phyloP scores from a whole-genome alignment of 2,329 filamentous ascomycete genomes.

The Aureobasidium sp. region DNA sequence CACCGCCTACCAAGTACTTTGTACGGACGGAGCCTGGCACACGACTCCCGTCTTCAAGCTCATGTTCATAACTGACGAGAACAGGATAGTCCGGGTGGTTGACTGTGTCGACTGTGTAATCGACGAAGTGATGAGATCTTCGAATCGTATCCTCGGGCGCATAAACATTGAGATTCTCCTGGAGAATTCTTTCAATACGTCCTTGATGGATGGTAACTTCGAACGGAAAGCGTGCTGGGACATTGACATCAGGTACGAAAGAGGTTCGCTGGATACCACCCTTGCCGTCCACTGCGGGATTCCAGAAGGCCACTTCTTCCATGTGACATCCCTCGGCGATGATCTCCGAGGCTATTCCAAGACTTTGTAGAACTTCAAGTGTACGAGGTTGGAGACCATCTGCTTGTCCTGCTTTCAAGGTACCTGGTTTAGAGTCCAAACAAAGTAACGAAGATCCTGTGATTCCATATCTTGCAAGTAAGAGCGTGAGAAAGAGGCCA shows the following conservation, averaged over 20 bases:
- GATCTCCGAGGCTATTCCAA: constrained; percentile 55
- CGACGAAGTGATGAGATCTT: constrained; percentile 6
- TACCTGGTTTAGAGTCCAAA: constrained; percentile 23
- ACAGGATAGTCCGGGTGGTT: constrained; percentile 7
- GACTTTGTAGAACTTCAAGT: constrained; percentile 64
- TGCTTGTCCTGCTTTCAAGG: constrained; percentile 32
- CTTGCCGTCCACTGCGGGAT: constrained; percentile 52
- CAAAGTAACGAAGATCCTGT: constrained; percentile 7
- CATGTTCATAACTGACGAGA: background rate
- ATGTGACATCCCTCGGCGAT: constrained; percentile 61
- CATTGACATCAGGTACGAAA: constrained; percentile 11
- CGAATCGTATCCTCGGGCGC: constrained; percentile 6
- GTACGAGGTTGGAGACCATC: constrained; percentile 56
- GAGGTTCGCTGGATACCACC: constrained; percentile 4
- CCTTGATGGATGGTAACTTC: constrained; percentile 59
- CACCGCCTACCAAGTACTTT: constrained; percentile 18
- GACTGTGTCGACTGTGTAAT: background rate
- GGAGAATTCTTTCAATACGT: constrained; percentile 51
- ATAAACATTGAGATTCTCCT: constrained; percentile 15
- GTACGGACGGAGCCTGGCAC: constrained; percentile 9
- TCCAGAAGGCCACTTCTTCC: constrained; percentile 54
- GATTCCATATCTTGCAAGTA: constrained; percentile 12
- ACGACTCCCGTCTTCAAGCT: constrained; percentile 13
- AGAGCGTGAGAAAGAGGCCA: constrained; percentile 8
- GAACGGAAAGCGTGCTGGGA: constrained; percentile 4